phyloP scores from a whole-genome alignment of 805 yeast species.

The Myxozyma monticola region DNA sequence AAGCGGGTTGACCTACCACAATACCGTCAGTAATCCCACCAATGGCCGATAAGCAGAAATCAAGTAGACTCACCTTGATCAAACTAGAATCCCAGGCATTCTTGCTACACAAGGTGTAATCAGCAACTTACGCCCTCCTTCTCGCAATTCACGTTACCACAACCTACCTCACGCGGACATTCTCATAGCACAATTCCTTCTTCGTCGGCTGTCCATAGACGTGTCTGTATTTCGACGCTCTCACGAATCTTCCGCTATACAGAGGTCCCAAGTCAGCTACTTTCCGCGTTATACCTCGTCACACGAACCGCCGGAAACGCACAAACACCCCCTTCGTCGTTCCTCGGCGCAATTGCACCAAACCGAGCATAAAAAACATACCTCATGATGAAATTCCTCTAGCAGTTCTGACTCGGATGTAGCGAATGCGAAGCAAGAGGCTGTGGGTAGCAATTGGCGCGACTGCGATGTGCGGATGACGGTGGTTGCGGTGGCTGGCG shows the following conservation, averaged over 20 bases:
- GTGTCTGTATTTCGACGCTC: conserved; percentile 96
- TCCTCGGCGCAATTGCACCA: too few relatives aligned
- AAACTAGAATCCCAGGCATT: conserved; percentile 97
- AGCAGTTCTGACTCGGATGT: too few relatives aligned
- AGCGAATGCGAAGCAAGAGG: too few relatives aligned
- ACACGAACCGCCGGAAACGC: too few relatives aligned
- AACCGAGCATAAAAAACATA: too few relatives aligned
- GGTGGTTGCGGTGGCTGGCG: too few relatives aligned
- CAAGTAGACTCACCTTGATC: conserved; percentile 49
- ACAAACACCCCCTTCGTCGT: too few relatives aligned
- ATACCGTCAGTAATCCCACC: neutral
- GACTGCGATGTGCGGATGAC: too few relatives aligned
- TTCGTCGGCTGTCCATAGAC: conserved; percentile 87
- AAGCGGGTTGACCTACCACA: conserved; percentile 65
- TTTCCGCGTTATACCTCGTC: too few relatives aligned
- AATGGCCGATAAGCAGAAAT: neutral
- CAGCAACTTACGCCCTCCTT: neutral
- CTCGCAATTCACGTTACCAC: conserved; percentile 36
- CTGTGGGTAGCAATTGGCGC: too few relatives aligned
- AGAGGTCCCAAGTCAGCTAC: too few relatives aligned
- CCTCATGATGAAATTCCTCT: too few relatives aligned
- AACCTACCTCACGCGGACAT: conserved; percentile 45
- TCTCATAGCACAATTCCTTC: conserved; percentile 71
- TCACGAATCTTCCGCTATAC: conserved; percentile 65
- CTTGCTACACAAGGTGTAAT: conserved; percentile 53